Percentiles rank a stretch among this genome's conserved stretches.
phyloP scores from a whole-genome alignment of 1,284 basidiomycete species.

The Trametes polyzona region DNA sequence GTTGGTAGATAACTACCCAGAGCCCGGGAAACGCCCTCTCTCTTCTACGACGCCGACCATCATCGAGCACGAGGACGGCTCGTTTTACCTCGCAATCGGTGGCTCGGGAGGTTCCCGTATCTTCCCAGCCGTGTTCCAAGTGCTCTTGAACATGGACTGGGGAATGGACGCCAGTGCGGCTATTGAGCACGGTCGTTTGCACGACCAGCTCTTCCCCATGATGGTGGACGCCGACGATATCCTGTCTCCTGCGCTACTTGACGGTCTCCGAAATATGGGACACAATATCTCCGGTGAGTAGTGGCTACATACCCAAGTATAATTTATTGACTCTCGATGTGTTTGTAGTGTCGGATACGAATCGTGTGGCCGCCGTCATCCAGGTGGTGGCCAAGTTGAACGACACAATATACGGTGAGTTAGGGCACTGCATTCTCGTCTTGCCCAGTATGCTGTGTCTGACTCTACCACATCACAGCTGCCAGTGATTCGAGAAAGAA shows the following conservation, averaged over 20 bases:
- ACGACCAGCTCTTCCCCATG: constrained; percentile 85
- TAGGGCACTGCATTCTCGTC: background rate
- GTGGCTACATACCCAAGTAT: too few species aligned
- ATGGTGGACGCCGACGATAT: constrained; percentile 67
- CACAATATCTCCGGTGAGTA: constrained; percentile 73
- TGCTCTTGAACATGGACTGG: constrained; percentile 80
- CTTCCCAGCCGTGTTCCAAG: constrained; percentile 81
- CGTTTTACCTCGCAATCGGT: constrained; percentile 76
- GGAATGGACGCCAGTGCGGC: constrained; percentile 81
- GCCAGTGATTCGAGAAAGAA: constrained; percentile 87
- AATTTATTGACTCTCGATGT: background rate
- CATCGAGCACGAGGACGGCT: constrained; percentile 73
- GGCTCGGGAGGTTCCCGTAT: constrained; percentile 90
- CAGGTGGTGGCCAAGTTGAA: constrained; percentile 68
- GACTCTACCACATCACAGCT: constrained; percentile 46
- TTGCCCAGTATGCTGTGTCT: constrained; percentile 5
- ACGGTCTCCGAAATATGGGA: constrained; percentile 61
- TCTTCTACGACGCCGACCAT: constrained; percentile 86
- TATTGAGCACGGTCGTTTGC: constrained; percentile 87
- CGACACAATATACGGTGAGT: constrained; percentile 62
- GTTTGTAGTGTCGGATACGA: constrained; percentile 49
- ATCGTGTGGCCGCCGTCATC: constrained; percentile 68
- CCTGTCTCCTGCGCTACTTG: constrained; percentile 56
- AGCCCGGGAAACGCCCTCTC: constrained; percentile 83
- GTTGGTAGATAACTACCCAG: constrained; percentile 80